Percentiles rank a stretch among this genome's conserved stretches.
These are phyloP conservation scores for Penicillium sp. DNA, from an alignment of 2,329 filamentous ascomycete species.

Conservation along the genomic window DNA sequence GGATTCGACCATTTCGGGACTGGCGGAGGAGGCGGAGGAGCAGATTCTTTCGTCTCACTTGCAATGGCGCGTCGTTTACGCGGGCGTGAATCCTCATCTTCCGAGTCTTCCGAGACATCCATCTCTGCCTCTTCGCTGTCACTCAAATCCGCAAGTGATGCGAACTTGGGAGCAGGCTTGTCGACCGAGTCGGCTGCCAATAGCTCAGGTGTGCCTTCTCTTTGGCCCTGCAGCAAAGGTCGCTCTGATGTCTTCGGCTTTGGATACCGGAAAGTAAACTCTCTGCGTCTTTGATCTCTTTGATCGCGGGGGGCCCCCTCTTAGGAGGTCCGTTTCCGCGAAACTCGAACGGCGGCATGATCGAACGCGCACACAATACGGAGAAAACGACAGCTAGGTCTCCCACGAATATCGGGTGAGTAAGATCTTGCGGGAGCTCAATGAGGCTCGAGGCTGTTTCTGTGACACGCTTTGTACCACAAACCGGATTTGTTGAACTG, in stretches of 20 bases:
- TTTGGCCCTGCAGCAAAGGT: constrained; percentile 32
- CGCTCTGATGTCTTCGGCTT: constrained; percentile 34
- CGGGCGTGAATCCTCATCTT: constrained; percentile 30
- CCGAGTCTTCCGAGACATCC: constrained; percentile 40
- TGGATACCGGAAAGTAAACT: constrained; percentile 41
- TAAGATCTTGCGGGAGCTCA: too few species aligned
- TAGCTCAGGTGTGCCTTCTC: constrained; percentile 37
- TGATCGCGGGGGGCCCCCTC: not conserved
- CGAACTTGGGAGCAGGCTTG: constrained; percentile 33
- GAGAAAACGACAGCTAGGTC: not conserved
- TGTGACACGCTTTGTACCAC: too few species aligned
- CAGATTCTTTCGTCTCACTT: constrained; percentile 14
- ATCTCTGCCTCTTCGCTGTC: constrained; percentile 46
- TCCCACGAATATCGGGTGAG: not conserved
- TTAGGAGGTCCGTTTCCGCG: constrained; percentile 6
- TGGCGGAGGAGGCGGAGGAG: constrained; percentile 13
- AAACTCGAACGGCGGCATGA: constrained; percentile 17
- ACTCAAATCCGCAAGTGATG: constrained; percentile 36
- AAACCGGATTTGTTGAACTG: not conserved
- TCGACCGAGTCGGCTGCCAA: constrained; percentile 21
- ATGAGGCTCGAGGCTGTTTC: too few species aligned
- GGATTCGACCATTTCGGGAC: constrained; percentile 89
- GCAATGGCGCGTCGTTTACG: constrained; percentile 38
- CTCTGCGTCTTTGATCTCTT: constrained; percentile 3
- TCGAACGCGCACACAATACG: not conserved